Conservation (phyloP, 169 alveolate genomes). For the Plasmodium adleri region DNA sequence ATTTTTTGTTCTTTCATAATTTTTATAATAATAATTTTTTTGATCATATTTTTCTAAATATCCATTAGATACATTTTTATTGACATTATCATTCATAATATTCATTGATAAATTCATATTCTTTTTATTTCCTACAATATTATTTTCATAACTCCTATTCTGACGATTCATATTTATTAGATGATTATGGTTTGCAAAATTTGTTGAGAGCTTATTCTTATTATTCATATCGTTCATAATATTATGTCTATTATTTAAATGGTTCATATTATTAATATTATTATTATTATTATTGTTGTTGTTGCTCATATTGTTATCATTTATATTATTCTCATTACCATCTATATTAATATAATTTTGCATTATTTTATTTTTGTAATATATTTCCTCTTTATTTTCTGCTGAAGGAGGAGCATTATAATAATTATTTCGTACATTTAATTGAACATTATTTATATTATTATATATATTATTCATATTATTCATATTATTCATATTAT, state of each 20-base stretch:
- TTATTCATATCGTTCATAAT: not conserved
- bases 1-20: conserved; percentile 14
- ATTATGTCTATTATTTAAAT: not conserved
- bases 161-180: conserved; percentile 7
- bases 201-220: not conserved
- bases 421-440: too few relatives aligned
- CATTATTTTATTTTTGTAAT: too few relatives aligned
- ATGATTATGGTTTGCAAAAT: not conserved
- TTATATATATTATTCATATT: conserved; percentile 1
- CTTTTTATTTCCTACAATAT: conserved; percentile 6
- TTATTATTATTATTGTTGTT: conserved; percentile 9
- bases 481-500: not conserved
- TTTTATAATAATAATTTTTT: conserved; percentile 24
- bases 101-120: not conserved
- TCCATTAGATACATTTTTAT: conserved; percentile 5
- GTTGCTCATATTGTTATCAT: not conserved
- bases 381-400: too few relatives aligned
- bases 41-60: conserved; percentile 34
- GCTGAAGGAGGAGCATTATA: too few relatives aligned
- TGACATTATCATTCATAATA: conserved; percentile 2
- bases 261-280: conserved; percentile 3
- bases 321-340: conserved; percentile 1
- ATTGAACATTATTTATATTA: not conserved
- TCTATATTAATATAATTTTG: not conserved
- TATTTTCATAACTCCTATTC: conserved; percentile 12